A percentile compares a stretch with the other conserved stretches of the same genome.
These are phyloP conservation scores for Dactylellina haptotyla DNA, from an alignment of 2,329 filamentous ascomycete species.

Conservation along the genomic window DNA sequence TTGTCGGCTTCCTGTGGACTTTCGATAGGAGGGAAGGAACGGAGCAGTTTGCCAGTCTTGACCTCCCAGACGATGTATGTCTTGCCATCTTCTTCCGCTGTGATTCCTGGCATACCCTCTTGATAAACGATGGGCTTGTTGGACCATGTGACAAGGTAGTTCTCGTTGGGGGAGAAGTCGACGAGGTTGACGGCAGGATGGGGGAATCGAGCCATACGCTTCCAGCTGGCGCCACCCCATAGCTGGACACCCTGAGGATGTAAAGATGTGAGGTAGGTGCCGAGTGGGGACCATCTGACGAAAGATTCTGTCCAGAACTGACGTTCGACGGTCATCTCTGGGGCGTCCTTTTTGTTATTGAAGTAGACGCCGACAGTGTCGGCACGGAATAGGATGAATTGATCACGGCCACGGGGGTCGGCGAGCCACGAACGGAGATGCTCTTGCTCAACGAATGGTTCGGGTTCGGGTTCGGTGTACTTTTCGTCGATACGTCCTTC, in stretches of 20 bases:
- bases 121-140: constrained; percentile 91
- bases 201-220: constrained; percentile 88
- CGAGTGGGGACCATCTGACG: constrained; percentile 95
- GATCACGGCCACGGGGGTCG: constrained; percentile 88
- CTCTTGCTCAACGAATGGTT: constrained; percentile 89
- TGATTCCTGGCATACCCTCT: constrained; percentile 84
- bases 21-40: constrained; percentile 93
- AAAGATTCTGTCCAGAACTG: constrained; percentile 98
- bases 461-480: constrained; percentile 82
- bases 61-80: constrained; percentile 99
- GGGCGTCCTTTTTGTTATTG: constrained; percentile 94
- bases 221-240: constrained; percentile 92
- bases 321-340: constrained; percentile 89
- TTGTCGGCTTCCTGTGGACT: constrained; percentile 71
- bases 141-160: constrained; percentile 96
- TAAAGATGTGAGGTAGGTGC: constrained; percentile 92
- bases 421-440: constrained; percentile 93
- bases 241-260: constrained; percentile 96
- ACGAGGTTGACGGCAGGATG: constrained; percentile 96
- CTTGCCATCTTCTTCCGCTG: constrained; percentile 95
- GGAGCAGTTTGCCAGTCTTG: constrained; percentile 84
- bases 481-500: constrained; percentile 94
- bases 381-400: constrained; percentile 92
- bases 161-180: constrained; percentile 92
- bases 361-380: constrained; percentile 95